These are phyloP conservation scores for Albifimbria verrucaria DNA, from an alignment of 2,329 filamentous ascomycete species.

Conservation along the genomic window DNA sequence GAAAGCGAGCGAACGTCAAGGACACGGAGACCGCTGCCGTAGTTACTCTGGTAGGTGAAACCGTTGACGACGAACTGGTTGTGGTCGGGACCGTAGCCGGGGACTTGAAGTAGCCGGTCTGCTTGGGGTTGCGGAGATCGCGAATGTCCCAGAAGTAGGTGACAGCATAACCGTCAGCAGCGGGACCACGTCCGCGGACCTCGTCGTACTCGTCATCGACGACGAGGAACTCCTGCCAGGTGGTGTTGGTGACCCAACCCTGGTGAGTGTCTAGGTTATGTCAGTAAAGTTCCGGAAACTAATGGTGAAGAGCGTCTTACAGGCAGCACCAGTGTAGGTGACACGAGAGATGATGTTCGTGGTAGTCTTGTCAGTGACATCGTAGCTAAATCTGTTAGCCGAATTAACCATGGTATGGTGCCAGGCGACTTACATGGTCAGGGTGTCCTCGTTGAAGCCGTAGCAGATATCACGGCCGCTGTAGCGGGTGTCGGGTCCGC, in stretches of 20 bases:
- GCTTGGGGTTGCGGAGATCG: conserved; percentile 35
- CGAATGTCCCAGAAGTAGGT: conserved; percentile 49
- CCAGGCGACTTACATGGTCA: conserved; percentile 32
- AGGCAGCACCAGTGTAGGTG: conserved; percentile 52
- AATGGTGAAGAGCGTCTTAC: not conserved
- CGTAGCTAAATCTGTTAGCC: conserved; percentile 4
- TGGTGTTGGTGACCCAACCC: conserved; percentile 46
- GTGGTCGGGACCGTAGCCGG: conserved; percentile 38
- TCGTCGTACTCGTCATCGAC: conserved; percentile 51
- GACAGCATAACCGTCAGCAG: conserved; percentile 38
- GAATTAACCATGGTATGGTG: not conserved
- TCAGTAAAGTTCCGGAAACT: not conserved
- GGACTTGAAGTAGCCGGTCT: conserved; percentile 38
- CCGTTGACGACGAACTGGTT: conserved; percentile 42
- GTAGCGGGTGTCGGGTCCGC: conserved; percentile 43
- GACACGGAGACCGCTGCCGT: conserved; percentile 38
- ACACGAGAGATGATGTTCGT: conserved; percentile 48
- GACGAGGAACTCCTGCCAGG: conserved; percentile 39
- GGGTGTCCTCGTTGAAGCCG: conserved; percentile 34
- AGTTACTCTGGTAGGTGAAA: conserved; percentile 42
- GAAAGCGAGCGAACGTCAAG: conserved; percentile 28
- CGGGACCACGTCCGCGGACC: conserved; percentile 31
- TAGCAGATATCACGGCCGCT: conserved; percentile 34
- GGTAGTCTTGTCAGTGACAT: conserved; percentile 46
- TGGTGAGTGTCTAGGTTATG: conserved; percentile 46